These are phyloP conservation scores for Stachybotrys echinatus DNA, from an alignment of 2,329 filamentous ascomycete species.

Conservation along the genomic window DNA sequence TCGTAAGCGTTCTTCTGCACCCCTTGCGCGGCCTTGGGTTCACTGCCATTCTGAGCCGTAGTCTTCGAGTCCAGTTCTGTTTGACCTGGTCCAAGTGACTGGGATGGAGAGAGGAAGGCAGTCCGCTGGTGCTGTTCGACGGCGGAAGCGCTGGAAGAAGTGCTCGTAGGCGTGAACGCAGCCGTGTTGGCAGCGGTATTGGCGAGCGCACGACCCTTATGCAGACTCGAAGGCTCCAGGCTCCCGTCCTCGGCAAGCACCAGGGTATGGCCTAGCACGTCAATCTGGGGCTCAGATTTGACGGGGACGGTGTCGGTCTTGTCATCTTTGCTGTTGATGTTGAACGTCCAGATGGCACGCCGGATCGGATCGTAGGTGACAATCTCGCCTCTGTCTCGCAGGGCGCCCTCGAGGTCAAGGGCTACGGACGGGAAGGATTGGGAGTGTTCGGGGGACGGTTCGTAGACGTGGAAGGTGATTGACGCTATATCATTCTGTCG, in stretches of 20 bases:
- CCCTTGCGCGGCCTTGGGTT: conserved; percentile 15
- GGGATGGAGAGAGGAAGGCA: conserved; percentile 6
- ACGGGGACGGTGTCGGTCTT: conserved; percentile 13
- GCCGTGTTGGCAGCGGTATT: conserved; percentile 30
- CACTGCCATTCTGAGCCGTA: conserved; percentile 18
- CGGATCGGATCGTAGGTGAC: conserved; percentile 46
- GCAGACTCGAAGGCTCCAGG: conserved; percentile 44
- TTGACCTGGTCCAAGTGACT: conserved; percentile 2
- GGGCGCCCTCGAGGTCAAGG: conserved; percentile 44
- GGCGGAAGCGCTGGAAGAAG: conserved; percentile 34
- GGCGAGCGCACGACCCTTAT: conserved; percentile 35
- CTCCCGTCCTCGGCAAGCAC: conserved; percentile 41
- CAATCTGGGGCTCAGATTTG: conserved; percentile 33
- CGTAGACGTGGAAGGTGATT: conserved; percentile 51
- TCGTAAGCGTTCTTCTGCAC: conserved; percentile 43
- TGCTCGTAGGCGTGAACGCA: conserved; percentile 40
- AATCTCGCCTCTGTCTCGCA: conserved; percentile 48
- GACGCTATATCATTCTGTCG: conserved; percentile 51
- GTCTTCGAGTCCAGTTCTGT: conserved; percentile 21
- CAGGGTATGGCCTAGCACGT: conserved; percentile 39
- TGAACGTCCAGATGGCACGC: conserved; percentile 51
- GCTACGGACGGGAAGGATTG: conserved; percentile 39
- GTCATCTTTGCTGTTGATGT: conserved; percentile 37
- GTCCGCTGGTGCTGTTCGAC: conserved; percentile 29
- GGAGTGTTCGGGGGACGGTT: conserved; percentile 37